Percentiles rank a stretch among this genome's conserved stretches.
These are phyloP conservation scores for Fusarium sp. DNA, from an alignment of 2,329 filamentous ascomycete species.

Conservation along the genomic window DNA sequence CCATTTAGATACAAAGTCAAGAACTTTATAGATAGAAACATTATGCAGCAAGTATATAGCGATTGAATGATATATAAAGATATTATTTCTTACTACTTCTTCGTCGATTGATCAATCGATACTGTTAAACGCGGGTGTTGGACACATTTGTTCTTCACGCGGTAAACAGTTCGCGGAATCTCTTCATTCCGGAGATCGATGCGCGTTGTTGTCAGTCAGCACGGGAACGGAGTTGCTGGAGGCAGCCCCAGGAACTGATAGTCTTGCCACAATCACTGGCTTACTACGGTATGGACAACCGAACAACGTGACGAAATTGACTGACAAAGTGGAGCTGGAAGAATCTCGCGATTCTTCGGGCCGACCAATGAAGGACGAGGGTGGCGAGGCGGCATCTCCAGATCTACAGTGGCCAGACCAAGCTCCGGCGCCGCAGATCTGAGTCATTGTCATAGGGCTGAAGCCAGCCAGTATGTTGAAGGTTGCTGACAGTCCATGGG, in stretches of 20 bases:
- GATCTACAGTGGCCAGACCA: neutral
- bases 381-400: neutral
- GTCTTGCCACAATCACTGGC: no score
- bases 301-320: neutral
- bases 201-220: no score
- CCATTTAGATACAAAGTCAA: neutral
- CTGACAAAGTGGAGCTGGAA: neutral
- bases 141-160: fast-evolving
- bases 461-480: neutral
- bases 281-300: fast-evolving
- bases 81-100: neutral
- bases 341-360: neutral
- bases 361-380: neutral
- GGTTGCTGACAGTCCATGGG: neutral
- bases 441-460: neutral
- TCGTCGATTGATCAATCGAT: neutral
- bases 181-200: neutral
- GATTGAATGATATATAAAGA: conserved; percentile 10
- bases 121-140: neutral
- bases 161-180: neutral
- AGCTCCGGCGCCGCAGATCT: neutral
- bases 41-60: neutral
- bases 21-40: neutral
- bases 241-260: fast-evolving
- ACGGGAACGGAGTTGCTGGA: neutral